A percentile compares a stretch with the other conserved stretches of the same genome.
These are phyloP conservation scores for Lachnellula hyalina DNA, from an alignment of 2,329 filamentous ascomycete species.

Conservation along the genomic window DNA sequence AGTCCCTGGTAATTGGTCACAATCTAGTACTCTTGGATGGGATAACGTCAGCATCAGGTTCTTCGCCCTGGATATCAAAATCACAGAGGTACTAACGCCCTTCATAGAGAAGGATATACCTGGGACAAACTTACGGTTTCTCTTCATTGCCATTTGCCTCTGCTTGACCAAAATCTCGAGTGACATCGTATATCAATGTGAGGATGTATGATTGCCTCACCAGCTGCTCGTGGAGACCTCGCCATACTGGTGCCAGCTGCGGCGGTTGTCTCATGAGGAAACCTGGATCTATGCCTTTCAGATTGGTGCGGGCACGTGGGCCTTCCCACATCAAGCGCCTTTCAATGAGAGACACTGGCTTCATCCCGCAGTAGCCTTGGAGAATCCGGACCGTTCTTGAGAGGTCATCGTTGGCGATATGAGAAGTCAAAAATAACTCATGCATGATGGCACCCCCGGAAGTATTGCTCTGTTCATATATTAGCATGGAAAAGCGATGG, in stretches of 20 bases:
- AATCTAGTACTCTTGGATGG: constrained; percentile 24
- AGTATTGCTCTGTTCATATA: neutral
- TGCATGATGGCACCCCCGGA: constrained; percentile 39
- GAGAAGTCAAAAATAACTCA: constrained; percentile 53
- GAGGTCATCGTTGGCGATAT: constrained; percentile 46
- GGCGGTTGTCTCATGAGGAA: constrained; percentile 18
- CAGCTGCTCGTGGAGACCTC: constrained; percentile 49
- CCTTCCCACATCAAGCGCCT: constrained; percentile 49
- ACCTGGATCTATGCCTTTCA: constrained; percentile 21
- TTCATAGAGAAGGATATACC: neutral
- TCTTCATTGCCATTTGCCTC: constrained; percentile 1
- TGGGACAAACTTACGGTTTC: constrained; percentile 12
- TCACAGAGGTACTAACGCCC: neutral
- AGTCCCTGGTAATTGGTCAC: constrained; percentile 42
- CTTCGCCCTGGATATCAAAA: neutral
- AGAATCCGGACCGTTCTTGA: constrained; percentile 47
- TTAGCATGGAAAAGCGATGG: neutral
- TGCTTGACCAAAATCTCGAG: constrained; percentile 40
- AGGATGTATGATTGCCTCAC: constrained; percentile 52
- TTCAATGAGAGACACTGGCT: constrained; percentile 43
- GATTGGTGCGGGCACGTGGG: constrained; percentile 35
- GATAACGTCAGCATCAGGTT: neutral
- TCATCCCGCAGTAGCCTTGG: constrained; percentile 53
- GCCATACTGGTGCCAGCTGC: constrained; percentile 37
- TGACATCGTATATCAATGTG: constrained; percentile 50